Conservation (phyloP, 2,329 filamentous ascomycete genomes). For the Macrophomina pseudophaseolina region DNA sequence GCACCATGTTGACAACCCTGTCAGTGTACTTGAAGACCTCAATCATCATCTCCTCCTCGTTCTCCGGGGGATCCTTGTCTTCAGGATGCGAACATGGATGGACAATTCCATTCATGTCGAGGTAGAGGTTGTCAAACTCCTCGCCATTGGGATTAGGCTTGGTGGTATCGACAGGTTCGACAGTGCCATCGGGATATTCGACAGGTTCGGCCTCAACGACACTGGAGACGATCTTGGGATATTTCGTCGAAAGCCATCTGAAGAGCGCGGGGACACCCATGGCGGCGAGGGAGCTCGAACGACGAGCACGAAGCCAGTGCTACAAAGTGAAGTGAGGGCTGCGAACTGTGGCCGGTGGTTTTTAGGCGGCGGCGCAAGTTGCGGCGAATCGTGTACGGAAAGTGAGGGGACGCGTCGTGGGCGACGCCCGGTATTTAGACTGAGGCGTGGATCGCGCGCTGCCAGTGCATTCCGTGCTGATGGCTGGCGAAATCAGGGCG, state of each 20-base stretch:
- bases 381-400: not conserved
- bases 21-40: conserved; percentile 99
- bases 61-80: conserved; percentile 85
- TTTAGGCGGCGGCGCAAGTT: conserved; percentile 5
- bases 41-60: conserved; percentile 99
- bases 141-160: conserved; percentile 93
- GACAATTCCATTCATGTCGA: conserved; percentile 99
- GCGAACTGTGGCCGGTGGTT: not conserved
- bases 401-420: conserved; percentile 16
- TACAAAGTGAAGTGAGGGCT: not conserved
- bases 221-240: conserved; percentile 93
- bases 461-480: conserved; percentile 21
- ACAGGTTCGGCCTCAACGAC: conserved; percentile 82
- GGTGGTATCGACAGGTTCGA: conserved; percentile 83
- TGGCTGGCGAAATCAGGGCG: not conserved
- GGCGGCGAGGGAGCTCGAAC: conserved; percentile 31
- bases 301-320: not conserved
- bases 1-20: conserved; percentile 97
- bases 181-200: conserved; percentile 78
- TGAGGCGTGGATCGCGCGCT: conserved; percentile 5
- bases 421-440: conserved; percentile 2
- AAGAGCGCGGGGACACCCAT: conserved; percentile 98
- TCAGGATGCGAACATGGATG: conserved; percentile 98
- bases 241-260: conserved; percentile 95
- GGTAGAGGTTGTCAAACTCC: conserved; percentile 96